Evolutionary conservation across 371 early-diverging fungal genomes (phyloP).

Genomic region (Mortierella sp.): DNA sequence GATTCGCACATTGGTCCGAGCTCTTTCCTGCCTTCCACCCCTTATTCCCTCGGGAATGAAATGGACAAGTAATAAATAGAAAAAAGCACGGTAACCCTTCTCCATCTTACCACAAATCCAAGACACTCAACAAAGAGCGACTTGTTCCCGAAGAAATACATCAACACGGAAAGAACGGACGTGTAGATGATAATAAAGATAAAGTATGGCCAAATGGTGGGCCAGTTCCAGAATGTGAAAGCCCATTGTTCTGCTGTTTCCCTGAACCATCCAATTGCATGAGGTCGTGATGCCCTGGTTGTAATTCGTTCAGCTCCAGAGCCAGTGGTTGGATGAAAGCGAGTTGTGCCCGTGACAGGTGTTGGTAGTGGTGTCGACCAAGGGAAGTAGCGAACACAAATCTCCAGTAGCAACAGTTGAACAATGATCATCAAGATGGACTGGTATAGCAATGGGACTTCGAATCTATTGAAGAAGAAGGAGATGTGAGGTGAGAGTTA

Average conservation of each 20-base stretch:
- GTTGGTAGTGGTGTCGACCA: constrained; percentile 46
- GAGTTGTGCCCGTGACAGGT: constrained; percentile 27
- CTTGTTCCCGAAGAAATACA: constrained; percentile 42
- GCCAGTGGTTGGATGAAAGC: neutral
- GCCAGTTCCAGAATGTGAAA: constrained; percentile 48
- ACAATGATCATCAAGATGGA: constrained; percentile 69
- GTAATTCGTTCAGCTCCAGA: constrained; percentile 16
- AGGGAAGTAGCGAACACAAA: constrained; percentile 55
- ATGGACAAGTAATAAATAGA: constrained; percentile 49
- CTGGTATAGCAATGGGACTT: constrained; percentile 65
- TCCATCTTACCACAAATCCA: constrained; percentile 31
- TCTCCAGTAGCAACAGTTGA: constrained; percentile 65
- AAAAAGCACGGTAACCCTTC: neutral
- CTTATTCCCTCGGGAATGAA: too few relatives aligned
- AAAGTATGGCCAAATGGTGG: constrained; percentile 43
- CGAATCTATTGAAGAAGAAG: constrained; percentile 66
- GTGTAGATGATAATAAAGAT: constrained; percentile 40
- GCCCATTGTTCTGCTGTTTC: constrained; percentile 27
- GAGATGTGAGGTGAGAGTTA: too few relatives aligned
- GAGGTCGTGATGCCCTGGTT: constrained; percentile 32
- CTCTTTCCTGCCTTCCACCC: too few relatives aligned
- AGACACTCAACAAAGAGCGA: constrained; percentile 60
- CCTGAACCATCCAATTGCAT: constrained; percentile 42
- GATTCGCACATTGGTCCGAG: too few relatives aligned
- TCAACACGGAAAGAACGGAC: constrained; percentile 26